These are phyloP conservation scores for Yamadazyma sp. DNA, from an alignment of 1,139 yeast species.

Conservation along the genomic window DNA sequence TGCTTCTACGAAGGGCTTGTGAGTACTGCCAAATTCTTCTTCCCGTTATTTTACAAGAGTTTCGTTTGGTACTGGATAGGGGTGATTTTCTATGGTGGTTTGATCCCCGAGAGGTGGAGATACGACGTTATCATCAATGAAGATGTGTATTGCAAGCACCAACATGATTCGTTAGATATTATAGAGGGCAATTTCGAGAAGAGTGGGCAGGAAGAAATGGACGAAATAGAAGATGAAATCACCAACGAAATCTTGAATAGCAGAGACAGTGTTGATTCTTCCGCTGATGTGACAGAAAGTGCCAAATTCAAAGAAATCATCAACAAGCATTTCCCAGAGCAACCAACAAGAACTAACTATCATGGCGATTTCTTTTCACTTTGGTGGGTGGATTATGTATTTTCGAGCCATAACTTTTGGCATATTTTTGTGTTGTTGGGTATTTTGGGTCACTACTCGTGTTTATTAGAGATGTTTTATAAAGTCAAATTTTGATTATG, in stretches of 20 bases:
- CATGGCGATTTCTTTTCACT: conserved; percentile 55
- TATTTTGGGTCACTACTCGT: conserved; percentile 79
- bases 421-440: conserved; percentile 89
- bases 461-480: conserved; percentile 67
- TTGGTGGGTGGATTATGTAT: conserved; percentile 83
- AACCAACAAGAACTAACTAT: conserved; percentile 47
- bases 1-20: conserved; percentile 56
- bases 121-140: conserved; percentile 57
- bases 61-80: conserved; percentile 77
- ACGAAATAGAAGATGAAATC: conserved; percentile 38
- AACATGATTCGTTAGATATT: conserved; percentile 34
- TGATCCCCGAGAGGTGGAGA: conserved; percentile 89
- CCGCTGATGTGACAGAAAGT: conserved; percentile 18
- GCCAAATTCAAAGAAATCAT: conserved; percentile 35
- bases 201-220: conserved; percentile 47
- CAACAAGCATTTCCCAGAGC: conserved; percentile 53
- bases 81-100: conserved; percentile 82
- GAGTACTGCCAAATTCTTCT: conserved; percentile 51
- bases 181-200: conserved; percentile 36
- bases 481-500: no score
- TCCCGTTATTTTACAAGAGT: conserved; percentile 63
- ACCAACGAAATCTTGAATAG: conserved; percentile 20
- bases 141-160: conserved; percentile 30
- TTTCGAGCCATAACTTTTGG: conserved; percentile 89
- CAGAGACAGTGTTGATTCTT: neutral